Evolutionary conservation across 345 rosid genomes (phyloP), one percentile per base, ranked within the genome.

Genomic region (Brassica incana): DNA sequence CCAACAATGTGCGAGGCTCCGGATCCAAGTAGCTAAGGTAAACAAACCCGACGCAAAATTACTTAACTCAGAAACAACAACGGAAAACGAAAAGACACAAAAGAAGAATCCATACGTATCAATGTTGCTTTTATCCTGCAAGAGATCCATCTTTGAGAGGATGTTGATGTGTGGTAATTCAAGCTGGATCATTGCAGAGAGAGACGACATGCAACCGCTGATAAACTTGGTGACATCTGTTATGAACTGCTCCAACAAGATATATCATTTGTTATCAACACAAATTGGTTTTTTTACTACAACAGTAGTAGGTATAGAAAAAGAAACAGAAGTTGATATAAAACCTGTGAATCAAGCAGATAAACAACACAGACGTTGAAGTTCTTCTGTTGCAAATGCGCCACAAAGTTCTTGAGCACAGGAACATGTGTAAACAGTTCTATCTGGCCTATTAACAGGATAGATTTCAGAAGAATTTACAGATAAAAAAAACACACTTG

Each of bases 181-280:
- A 73, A 95, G 97, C 80, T 95, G 95, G 75, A 95, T 65, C 97
- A 95, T 95, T 56, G 98, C 98, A 71, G 98, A 89, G 67, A 92
- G 98, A 71, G 99, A 95, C 40, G 94, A 92, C 98, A 91, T 90
- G 80, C 99, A 95, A 52, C 98, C 99, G 73, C 98, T 92, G 40
- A 92, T 88, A 78, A 90, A 95, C 86, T 95, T 95, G 27, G 98
- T 91, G 61, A 90, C 96, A 82, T 95, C 97, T 3, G 93, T 88
- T 56, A 92, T 83, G 81, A 95, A 95, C 99, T 95, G 89, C 12
- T 36, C 77, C 77, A 79, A 29, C 67, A 71, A 78, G 71, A 30
- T 58, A 8, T 8, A 11, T 71, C 20, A 3, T 43, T 9, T 29
- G 40, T 66, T 32, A 71, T 20, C 52, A 75, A 38, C 12, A 43